Evolutionary conservation across 73 alveolate species (phyloP).

Genomic region (Urostyla sp.): DNA sequence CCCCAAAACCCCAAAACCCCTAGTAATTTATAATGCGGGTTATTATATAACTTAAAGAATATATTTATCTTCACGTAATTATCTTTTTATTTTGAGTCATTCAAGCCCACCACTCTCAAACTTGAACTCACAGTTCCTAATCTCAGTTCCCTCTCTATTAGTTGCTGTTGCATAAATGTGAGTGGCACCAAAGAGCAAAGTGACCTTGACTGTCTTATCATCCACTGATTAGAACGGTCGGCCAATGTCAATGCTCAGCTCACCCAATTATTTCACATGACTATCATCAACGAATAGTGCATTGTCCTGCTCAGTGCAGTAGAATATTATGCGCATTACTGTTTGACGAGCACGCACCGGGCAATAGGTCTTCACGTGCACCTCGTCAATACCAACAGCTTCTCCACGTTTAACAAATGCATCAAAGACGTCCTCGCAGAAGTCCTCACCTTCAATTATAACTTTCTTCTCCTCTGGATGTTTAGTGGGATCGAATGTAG

Average conservation of each 20-base stretch:
- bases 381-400: constrained; percentile 97
- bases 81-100: not conserved
- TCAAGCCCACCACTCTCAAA: constrained; percentile 81
- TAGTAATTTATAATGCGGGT: too few species aligned
- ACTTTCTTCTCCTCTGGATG: constrained; percentile 98
- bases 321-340: constrained; percentile 96
- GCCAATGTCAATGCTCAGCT: constrained; percentile 96
- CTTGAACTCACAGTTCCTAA: constrained; percentile 96
- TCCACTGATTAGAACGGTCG: constrained; percentile 95
- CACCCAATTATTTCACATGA: constrained; percentile 94
- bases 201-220: constrained; percentile 97
- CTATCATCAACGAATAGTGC: constrained; percentile 97
- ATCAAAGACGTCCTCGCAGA: constrained; percentile 99
- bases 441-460: constrained; percentile 98
- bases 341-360: constrained; percentile 98
- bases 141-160: constrained; percentile 96
- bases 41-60: too few species aligned
- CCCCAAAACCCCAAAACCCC: too few species aligned
- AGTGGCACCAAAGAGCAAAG: constrained; percentile 96
- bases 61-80: too few species aligned
- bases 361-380: constrained; percentile 95
- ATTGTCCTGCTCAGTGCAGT: constrained; percentile 91
- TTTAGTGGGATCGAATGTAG: constrained; percentile 96
- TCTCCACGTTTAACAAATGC: constrained; percentile 96
- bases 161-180: constrained; percentile 96